Evolutionary conservation across 202 grass and related monocot genomes (phyloP).

Genomic region (Setaria italica): DNA sequence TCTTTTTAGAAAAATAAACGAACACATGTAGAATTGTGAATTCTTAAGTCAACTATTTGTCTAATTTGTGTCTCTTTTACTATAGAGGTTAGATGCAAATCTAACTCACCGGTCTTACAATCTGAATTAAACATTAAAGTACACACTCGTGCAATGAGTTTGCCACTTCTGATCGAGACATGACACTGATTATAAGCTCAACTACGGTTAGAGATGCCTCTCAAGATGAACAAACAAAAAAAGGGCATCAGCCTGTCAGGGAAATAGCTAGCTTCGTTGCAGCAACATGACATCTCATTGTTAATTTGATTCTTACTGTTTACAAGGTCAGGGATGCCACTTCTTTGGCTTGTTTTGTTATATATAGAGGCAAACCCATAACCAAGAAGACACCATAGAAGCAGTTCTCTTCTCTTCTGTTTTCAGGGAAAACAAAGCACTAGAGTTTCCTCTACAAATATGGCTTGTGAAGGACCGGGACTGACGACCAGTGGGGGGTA

Average conservation of each 20-base stretch:
- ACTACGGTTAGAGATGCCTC: conserved; percentile 17
- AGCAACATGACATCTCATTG: conserved; percentile 24
- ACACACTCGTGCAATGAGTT: conserved; percentile 29
- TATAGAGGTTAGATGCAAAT: neutral
- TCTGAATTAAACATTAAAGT: conserved; percentile 22
- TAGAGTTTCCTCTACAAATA: neutral
- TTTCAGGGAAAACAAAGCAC: neutral
- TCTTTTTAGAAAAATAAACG: too few relatives aligned
- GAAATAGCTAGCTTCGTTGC: conserved; percentile 28
- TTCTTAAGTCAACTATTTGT: conserved; percentile 7
- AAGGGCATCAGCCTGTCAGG: neutral
- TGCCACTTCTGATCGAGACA: conserved; percentile 16
- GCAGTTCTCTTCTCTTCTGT: neutral
- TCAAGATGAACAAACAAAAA: conserved; percentile 1
- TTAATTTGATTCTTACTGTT: conserved; percentile 37
- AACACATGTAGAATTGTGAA: neutral
- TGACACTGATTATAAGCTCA: neutral
- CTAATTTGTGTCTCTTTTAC: neutral
- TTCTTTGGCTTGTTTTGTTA: conserved; percentile 18
- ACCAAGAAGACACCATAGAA: neutral
- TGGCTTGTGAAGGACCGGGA: too few relatives aligned
- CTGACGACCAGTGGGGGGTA: too few relatives aligned
- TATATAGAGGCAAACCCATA: conserved; percentile 26
- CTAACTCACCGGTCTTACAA: neutral
- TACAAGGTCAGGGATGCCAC: neutral